phyloP scores from a whole-genome alignment of 352 stramenopile genomes.

The Globisporangium barbulae region DNA sequence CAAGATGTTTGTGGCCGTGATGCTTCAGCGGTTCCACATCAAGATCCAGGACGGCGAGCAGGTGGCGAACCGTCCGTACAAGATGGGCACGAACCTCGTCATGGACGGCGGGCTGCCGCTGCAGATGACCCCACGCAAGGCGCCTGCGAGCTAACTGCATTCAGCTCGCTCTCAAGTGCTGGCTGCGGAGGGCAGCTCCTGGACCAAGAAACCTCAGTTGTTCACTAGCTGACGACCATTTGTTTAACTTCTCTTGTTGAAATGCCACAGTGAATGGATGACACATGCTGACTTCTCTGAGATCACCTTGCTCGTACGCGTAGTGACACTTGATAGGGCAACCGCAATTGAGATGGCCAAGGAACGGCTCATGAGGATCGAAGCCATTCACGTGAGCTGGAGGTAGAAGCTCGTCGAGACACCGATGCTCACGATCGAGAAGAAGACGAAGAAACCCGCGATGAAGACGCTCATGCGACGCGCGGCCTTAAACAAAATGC shows the following conservation, averaged over 20 bases:
- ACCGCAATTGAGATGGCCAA: too few species aligned
- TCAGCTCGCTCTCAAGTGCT: too few species aligned
- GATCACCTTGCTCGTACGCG: too few species aligned
- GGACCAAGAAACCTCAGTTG: too few species aligned
- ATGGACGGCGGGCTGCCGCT: neutral
- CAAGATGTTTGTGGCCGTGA: slow-evolving; percentile 8
- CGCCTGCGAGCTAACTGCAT: too few species aligned
- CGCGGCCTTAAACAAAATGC: neutral
- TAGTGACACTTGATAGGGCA: too few species aligned
- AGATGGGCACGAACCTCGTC: neutral
- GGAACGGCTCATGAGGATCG: too few species aligned
- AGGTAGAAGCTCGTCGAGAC: neutral
- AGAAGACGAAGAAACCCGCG: neutral
- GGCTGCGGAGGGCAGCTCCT: too few species aligned
- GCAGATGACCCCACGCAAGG: slow-evolving; percentile 19
- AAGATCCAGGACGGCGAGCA: neutral
- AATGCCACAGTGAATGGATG: too few species aligned
- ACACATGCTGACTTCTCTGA: too few species aligned
- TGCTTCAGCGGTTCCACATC: neutral
- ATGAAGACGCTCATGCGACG: neutral
- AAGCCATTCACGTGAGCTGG: neutral
- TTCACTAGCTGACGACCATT: too few species aligned
- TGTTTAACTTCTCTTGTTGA: too few species aligned
- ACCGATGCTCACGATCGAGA: neutral
- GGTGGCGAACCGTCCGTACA: neutral